phyloP scores from a whole-genome alignment of 768 basidiomycete genomes.

The Suillus ampliporus region DNA sequence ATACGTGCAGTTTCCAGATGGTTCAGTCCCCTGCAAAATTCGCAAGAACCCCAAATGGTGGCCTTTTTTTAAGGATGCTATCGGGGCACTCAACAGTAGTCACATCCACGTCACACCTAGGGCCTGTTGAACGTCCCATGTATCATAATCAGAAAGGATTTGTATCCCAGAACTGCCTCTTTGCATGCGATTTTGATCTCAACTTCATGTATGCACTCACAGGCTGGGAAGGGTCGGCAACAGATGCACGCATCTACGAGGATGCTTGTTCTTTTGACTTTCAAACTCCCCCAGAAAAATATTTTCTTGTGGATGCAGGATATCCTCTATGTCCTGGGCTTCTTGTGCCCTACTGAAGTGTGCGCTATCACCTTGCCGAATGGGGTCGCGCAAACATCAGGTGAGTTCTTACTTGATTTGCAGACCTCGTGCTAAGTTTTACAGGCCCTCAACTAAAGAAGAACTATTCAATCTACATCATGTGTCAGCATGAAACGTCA shows the following conservation, averaged over 20 bases:
- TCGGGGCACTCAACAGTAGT: constrained; percentile 41
- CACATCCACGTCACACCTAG: constrained; percentile 10
- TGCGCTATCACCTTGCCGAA: too few species aligned
- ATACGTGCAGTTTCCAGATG: constrained; percentile 24
- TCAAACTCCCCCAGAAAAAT: too few species aligned
- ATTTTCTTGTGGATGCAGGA: too few species aligned
- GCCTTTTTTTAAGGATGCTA: constrained; percentile 38
- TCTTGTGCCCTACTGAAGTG: too few species aligned
- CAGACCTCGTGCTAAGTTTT: too few species aligned
- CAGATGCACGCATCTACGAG: constrained; percentile 16
- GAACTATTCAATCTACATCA: too few species aligned
- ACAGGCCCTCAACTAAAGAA: too few species aligned
- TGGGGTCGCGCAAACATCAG: too few species aligned
- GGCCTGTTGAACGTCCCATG: neutral
- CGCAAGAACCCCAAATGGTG: constrained; percentile 31
- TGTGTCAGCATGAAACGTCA: too few species aligned
- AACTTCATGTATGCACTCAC: constrained; percentile 17
- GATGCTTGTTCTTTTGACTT: neutral
- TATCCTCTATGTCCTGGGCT: too few species aligned
- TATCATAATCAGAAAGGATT: constrained; percentile 22
- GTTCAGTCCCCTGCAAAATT: constrained; percentile 22
- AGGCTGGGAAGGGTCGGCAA: constrained; percentile 25
- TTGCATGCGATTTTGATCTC: constrained; percentile 20
- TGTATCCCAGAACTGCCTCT: constrained; percentile 22
- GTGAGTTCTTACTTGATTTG: too few species aligned